phyloP scores from a whole-genome alignment of 1,284 basidiomycete species.

The Fomitopsis palustris region DNA sequence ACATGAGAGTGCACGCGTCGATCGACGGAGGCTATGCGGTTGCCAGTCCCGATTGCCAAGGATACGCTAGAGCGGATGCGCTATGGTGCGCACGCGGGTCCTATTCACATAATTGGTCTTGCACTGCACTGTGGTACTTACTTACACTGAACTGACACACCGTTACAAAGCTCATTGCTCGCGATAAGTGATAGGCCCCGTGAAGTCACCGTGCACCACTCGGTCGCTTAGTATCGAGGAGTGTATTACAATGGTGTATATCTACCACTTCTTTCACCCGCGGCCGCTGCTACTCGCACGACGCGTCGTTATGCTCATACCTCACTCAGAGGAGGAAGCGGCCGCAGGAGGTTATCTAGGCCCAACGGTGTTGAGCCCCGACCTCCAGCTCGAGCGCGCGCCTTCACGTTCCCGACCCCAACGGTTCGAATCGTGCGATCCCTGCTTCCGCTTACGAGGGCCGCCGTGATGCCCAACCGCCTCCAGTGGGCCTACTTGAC shows the following conservation, averaged over 20 bases:
- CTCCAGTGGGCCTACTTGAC: slow-evolving; percentile 49
- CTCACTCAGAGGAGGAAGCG: too few species aligned
- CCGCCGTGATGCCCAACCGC: slow-evolving; percentile 35
- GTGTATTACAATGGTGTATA: background rate
- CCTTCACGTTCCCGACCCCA: background rate
- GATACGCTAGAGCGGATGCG: background rate
- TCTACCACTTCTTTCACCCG: background rate
- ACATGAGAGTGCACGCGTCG: background rate
- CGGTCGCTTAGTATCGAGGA: background rate
- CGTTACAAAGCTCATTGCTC: too few species aligned
- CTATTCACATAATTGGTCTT: background rate
- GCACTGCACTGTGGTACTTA: too few species aligned
- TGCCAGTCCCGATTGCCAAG: background rate
- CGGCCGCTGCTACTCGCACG: too few species aligned
- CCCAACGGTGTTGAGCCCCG: background rate
- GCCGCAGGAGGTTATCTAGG: background rate
- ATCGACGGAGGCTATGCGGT: background rate
- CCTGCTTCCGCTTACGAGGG: background rate
- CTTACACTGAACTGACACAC: too few species aligned
- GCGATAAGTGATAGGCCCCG: too few species aligned
- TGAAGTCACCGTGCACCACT: too few species aligned
- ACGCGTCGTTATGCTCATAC: too few species aligned
- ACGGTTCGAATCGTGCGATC: slow-evolving; percentile 1
- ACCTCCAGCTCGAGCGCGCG: background rate
- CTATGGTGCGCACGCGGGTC: background rate